Evolutionary conservation across 768 basidiomycete genomes (phyloP).

Genomic region (Tricholoma matsutake): DNA sequence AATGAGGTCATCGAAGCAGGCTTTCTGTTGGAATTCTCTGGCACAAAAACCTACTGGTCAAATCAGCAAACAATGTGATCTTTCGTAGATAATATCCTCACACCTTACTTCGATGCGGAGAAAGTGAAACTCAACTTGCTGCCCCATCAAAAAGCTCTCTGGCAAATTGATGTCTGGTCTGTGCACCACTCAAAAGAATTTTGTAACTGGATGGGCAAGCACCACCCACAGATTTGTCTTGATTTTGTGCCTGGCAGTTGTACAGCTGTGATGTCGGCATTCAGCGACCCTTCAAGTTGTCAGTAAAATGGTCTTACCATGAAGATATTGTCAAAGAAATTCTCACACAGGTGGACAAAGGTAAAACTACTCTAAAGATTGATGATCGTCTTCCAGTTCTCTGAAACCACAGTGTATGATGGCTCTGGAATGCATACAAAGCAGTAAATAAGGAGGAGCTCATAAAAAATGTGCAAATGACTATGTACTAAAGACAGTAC

Average conservation of each 20-base stretch:
- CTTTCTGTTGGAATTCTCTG: not conserved
- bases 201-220: not conserved
- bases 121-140: not conserved
- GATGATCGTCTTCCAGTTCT: not conserved
- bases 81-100: not conserved
- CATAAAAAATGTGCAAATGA: not conserved
- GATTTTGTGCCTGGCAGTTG: not conserved
- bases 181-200: not conserved
- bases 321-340: slow-evolving; percentile 31
- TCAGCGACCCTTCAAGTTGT: slow-evolving; percentile 31
- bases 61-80: slow-evolving; percentile 15
- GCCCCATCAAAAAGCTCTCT: not conserved
- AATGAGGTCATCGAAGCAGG: too few relatives aligned
- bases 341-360: slow-evolving; percentile 17
- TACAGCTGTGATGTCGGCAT: slow-evolving; percentile 37
- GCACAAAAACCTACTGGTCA: slow-evolving; percentile 25
- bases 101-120: not conserved
- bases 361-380: not conserved
- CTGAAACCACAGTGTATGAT: not conserved
- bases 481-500: too few relatives aligned
- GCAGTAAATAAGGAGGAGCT: not conserved
- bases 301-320: slow-evolving; percentile 29
- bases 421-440: not conserved
- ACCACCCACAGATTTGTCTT: not conserved
- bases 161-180: not conserved